Conservation (phyloP, 73 alveolate genomes). For the Paramecium caudatum region DNA sequence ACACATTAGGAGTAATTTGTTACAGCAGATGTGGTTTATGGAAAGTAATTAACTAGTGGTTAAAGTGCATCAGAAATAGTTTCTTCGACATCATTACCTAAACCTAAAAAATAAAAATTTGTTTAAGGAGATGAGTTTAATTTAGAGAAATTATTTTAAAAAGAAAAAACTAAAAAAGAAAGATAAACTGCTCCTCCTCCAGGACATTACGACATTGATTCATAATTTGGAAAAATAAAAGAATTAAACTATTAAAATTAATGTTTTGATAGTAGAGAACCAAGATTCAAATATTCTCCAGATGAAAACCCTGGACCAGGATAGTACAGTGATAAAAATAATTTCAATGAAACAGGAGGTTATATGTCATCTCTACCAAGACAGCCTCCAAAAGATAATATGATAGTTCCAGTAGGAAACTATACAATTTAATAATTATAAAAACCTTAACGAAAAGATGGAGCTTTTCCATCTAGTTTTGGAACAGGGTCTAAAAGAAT, state of each 20-base stretch:
- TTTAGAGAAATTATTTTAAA: constrained; percentile 21
- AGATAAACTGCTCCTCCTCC: constrained; percentile 63
- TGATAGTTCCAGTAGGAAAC: constrained; percentile 35
- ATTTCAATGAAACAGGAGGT: constrained; percentile 11
- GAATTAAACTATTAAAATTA: constrained; percentile 25
- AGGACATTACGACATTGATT: constrained; percentile 53
- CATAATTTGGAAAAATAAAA: constrained; percentile 47
- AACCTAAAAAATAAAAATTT: constrained; percentile 7
- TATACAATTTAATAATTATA: constrained; percentile 21
- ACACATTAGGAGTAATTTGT: background rate
- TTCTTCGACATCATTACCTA: background rate
- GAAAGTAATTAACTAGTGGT: constrained; percentile 14
- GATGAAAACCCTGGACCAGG: constrained; percentile 70
- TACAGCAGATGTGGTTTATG: constrained; percentile 39
- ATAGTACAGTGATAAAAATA: background rate
- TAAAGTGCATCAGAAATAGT: constrained; percentile 1
- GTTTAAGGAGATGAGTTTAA: constrained; percentile 45
- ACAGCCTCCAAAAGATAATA: constrained; percentile 21
- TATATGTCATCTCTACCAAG: constrained; percentile 28
- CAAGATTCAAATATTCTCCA: constrained; percentile 34
- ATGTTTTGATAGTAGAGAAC: constrained; percentile 71
- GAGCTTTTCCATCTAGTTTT: constrained; percentile 41
- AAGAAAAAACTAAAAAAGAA: constrained; percentile 3
- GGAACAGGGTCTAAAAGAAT: constrained; percentile 62
- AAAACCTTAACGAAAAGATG: constrained; percentile 67